Evolutionary conservation across 257 asterid species (phyloP).

Genomic region (Mitragyna speciosa): DNA sequence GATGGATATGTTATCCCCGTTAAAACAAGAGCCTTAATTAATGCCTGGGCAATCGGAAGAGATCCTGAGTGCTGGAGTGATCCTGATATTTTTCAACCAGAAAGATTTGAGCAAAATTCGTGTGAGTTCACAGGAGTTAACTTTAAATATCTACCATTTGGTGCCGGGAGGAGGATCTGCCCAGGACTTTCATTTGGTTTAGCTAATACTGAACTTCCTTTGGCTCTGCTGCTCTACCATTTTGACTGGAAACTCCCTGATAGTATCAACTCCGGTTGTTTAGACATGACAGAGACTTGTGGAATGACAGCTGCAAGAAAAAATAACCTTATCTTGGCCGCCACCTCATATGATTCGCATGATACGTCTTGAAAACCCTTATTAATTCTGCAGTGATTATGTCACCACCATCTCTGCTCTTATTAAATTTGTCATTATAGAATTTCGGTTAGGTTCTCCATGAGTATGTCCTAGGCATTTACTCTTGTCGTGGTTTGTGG

Average conservation of each 20-base stretch:
- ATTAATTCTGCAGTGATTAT: too few species aligned
- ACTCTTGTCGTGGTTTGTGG: too few species aligned
- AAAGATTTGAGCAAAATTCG: not conserved
- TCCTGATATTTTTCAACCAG: conserved; percentile 20
- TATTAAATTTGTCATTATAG: too few species aligned
- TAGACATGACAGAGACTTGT: not conserved
- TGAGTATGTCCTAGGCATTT: too few species aligned
- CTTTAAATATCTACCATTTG: conserved; percentile 32
- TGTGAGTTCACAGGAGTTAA: not conserved
- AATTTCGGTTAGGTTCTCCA: too few species aligned
- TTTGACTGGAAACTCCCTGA: conserved; percentile 33
- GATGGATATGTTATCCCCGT: conserved; percentile 29
- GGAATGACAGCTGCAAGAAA: not conserved
- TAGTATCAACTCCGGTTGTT: not conserved
- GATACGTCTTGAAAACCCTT: too few species aligned
- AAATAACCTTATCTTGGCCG: not conserved
- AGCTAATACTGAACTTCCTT: conserved; percentile 22
- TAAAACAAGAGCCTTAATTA: conserved; percentile 25
- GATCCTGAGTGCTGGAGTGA: conserved; percentile 21
- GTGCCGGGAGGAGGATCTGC: conserved; percentile 36
- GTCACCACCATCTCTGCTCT: too few species aligned
- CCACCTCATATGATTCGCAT: not conserved
- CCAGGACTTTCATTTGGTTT: conserved; percentile 35
- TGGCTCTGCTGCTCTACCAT: conserved; percentile 29
- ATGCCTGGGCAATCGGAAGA: too few species aligned